These are phyloP conservation scores for Tagetes erecta DNA, from an alignment of 129 eudicot genomes.

Conservation along the genomic window DNA sequence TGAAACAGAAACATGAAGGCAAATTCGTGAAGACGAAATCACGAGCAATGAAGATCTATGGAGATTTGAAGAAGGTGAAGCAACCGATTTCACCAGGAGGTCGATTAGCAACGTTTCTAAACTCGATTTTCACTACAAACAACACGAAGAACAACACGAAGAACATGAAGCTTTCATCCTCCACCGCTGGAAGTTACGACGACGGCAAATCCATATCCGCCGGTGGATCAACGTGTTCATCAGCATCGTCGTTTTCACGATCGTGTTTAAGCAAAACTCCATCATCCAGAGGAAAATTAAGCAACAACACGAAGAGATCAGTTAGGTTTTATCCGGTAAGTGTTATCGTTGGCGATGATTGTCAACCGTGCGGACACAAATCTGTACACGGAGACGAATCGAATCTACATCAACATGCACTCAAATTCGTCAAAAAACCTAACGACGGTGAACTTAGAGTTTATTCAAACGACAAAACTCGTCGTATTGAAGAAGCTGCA, in stretches of 20 bases:
- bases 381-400: slow-evolving; percentile 28
- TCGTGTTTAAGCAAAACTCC: slow-evolving; percentile 88
- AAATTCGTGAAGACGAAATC: slow-evolving; percentile 64
- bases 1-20: slow-evolving; percentile 51
- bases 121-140: slow-evolving; percentile 58
- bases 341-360: slow-evolving; percentile 67
- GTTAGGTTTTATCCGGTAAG: slow-evolving; percentile 71
- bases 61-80: slow-evolving; percentile 69
- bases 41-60: slow-evolving; percentile 70
- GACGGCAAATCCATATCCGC: slow-evolving; percentile 41
- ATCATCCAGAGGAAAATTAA: slow-evolving; percentile 53
- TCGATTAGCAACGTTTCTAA: slow-evolving; percentile 61
- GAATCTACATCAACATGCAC: slow-evolving; percentile 19
- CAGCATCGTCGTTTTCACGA: slow-evolving; percentile 78
- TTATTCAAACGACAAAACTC: slow-evolving; percentile 48
- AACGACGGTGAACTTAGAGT: slow-evolving; percentile 40
- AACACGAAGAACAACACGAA: slow-evolving; percentile 43
- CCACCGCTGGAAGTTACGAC: slow-evolving; percentile 22
- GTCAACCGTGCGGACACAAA: slow-evolving; percentile 62
- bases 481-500: slow-evolving; percentile 61
- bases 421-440: slow-evolving; percentile 27
- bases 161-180: slow-evolving; percentile 34
- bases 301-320: slow-evolving; percentile 48
- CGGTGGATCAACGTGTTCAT: slow-evolving; percentile 59
- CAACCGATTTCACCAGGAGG: slow-evolving; percentile 92